These are phyloP conservation scores for Panicum hallii DNA, from an alignment of 202 grass and related monocot species.

Conservation along the genomic window DNA sequence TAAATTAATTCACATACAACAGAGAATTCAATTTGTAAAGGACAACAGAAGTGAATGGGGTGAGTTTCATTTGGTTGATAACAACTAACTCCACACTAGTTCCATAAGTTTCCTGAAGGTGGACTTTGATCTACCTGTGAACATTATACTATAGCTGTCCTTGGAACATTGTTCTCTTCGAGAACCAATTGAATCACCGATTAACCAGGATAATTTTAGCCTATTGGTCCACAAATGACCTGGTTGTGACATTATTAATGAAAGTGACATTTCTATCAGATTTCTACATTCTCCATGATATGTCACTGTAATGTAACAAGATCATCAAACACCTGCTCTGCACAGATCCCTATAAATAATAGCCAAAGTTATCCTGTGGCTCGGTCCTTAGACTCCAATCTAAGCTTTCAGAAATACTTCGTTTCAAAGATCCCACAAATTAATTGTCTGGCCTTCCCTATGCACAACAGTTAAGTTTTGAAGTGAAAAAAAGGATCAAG, in stretches of 20 bases:
- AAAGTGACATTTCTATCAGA: background rate
- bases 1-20: background rate
- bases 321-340: background rate
- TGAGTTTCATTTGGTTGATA: slow-evolving; percentile 8
- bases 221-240: background rate
- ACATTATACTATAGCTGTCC: background rate
- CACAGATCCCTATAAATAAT: background rate
- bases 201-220: background rate
- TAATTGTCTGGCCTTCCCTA: background rate
- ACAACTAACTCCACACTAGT: background rate
- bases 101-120: background rate
- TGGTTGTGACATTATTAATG: background rate
- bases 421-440: background rate
- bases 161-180: background rate
- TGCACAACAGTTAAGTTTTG: background rate
- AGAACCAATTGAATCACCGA: background rate
- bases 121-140: background rate
- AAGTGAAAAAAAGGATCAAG: slow-evolving; percentile 18
- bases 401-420: background rate
- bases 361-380: background rate
- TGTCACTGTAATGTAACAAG: background rate
- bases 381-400: background rate
- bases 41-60: background rate
- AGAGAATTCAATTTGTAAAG: slow-evolving; percentile 17
- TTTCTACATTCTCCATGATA: background rate